Percentiles rank a stretch among this genome's conserved stretches.
These are phyloP conservation scores for Lithohypha guttulata DNA, from an alignment of 2,329 filamentous ascomycete genomes.

Conservation along the genomic window DNA sequence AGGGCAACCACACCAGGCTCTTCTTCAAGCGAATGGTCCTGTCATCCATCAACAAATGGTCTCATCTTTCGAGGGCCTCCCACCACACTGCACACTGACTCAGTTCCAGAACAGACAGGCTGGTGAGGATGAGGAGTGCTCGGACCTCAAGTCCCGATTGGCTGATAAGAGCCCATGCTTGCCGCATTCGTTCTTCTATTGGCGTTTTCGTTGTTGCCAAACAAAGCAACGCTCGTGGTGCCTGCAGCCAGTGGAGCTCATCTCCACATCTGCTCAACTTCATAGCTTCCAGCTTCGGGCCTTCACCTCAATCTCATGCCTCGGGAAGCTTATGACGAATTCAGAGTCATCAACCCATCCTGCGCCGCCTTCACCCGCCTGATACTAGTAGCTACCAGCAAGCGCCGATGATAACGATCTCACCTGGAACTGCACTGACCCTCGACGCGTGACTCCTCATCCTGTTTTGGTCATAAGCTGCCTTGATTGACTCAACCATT, in stretches of 20 bases:
- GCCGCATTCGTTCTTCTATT: neutral
- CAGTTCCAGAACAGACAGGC: too few species aligned
- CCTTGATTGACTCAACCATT: conserved; percentile 7
- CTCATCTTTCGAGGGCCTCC: conserved; percentile 1
- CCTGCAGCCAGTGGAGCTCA: conserved; percentile 1
- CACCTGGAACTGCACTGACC: neutral
- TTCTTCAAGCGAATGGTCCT: conserved; percentile 3
- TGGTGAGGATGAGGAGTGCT: too few species aligned
- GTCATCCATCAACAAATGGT: neutral
- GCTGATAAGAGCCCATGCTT: conserved; percentile 2
- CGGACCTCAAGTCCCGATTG: neutral
- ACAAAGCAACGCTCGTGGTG: neutral
- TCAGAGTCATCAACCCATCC: conserved; percentile 2
- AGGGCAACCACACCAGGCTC: conserved; percentile 8
- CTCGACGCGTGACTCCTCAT: conserved; percentile 6
- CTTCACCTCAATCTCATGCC: conserved; percentile 1
- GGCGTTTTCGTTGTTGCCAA: neutral
- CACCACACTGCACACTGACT: neutral
- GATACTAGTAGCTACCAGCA: neutral
- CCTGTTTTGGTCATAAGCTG: conserved; percentile 2
- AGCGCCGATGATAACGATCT: conserved; percentile 6
- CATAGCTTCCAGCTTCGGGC: neutral
- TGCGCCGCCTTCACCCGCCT: conserved; percentile 7
- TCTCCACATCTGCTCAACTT: neutral
- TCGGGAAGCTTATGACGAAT: conserved; percentile 4